A percentile compares a stretch with the other conserved stretches of the same genome.
Conservation (phyloP, 140 eudicot species). For the Ambrosia hybrid region DNA sequence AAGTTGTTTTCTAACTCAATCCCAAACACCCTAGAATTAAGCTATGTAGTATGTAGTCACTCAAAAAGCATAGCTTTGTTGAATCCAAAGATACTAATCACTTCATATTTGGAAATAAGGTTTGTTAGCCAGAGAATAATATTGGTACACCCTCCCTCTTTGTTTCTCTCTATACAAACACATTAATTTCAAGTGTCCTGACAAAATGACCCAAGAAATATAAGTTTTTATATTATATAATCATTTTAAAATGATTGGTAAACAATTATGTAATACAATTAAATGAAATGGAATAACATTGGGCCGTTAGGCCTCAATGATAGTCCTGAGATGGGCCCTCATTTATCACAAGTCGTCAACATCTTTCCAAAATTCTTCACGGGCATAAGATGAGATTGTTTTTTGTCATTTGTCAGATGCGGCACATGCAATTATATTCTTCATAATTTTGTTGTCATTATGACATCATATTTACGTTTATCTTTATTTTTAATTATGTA, state of each 20-base stretch:
- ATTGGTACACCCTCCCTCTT: no score
- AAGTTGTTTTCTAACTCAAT: no score
- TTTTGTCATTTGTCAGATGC: constrained; percentile 19
- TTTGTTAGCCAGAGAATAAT: neutral
- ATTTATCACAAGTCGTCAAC: constrained; percentile 14
- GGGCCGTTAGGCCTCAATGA: constrained; percentile 16
- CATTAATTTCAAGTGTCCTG: no score
- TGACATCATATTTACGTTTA: constrained; percentile 2
- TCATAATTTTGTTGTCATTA: constrained; percentile 15
- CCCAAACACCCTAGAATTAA: neutral
- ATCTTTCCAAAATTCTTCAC: constrained; percentile 20
- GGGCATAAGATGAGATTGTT: constrained; percentile 17
- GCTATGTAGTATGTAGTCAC: neutral
- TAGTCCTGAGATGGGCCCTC: constrained; percentile 11
- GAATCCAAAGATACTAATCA: neutral
- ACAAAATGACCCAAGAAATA: no score
- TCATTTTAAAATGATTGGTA: constrained; percentile 10
- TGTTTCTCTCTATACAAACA: no score
- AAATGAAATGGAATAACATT: neutral
- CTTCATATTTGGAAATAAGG: neutral
- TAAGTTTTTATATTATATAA: neutral
- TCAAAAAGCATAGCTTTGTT: constrained; percentile 2
- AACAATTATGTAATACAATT: neutral
- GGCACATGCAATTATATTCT: constrained; percentile 13
- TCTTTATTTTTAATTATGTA: neutral